Conservation (phyloP, 140 eudicot species). For the Senecio squalidus region DNA sequence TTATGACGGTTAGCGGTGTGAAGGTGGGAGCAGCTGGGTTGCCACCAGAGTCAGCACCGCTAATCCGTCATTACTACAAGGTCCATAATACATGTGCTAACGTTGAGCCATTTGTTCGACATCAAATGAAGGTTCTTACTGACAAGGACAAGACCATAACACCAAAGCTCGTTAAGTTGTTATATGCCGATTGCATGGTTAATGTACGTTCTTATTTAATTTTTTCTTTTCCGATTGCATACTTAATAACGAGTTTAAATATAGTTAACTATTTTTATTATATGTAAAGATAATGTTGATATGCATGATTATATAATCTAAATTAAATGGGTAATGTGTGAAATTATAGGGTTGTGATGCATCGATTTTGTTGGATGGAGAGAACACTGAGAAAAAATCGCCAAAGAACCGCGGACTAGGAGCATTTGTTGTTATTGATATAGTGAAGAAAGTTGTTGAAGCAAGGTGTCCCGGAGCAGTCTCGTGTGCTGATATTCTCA, state of each 20-base stretch:
- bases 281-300: not conserved
- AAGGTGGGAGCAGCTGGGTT: conserved; percentile 39
- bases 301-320: not conserved
- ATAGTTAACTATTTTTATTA: not conserved
- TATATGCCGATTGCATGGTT: conserved; percentile 92
- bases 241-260: not conserved
- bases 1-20: conserved; percentile 19
- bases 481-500: conserved; percentile 86
- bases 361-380: conserved; percentile 74
- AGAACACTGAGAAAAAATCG: conserved; percentile 56
- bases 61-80: conserved; percentile 68
- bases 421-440: conserved; percentile 51
- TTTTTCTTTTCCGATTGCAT: not conserved
- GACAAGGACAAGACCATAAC: conserved; percentile 44
- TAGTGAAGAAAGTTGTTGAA: conserved; percentile 68
- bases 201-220: conserved; percentile 37
- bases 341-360: conserved; percentile 79
- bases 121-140: conserved; percentile 44
- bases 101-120: conserved; percentile 55
- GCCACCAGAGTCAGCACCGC: conserved; percentile 41
- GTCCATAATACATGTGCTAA: conserved; percentile 62
- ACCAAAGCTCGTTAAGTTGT: conserved; percentile 66
- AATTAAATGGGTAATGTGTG: not conserved
- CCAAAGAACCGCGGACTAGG: conserved; percentile 50
- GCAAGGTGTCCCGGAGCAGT: conserved; percentile 59